Base-by-base conservation (phyloP, 1,139 yeast genomes). In the Chernovozyma sophiae-reginae region DNA sequence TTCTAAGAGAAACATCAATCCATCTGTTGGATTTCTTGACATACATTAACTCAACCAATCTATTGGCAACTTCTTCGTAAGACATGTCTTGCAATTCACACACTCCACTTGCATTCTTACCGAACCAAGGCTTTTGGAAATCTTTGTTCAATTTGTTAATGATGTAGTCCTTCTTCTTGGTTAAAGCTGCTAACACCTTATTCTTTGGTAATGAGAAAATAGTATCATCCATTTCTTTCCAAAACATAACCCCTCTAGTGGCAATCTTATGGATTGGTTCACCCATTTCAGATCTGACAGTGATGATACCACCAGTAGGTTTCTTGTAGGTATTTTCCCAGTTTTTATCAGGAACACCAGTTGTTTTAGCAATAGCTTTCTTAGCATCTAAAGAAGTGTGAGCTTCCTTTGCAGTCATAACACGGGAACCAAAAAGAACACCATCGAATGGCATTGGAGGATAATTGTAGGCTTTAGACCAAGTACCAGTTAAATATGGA, bases 371-470 rank as follows among this genome's bases (percentile, higher is more conserved):
- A 68, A 94, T 92, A 37, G 95, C 90, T 62, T 81, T 73, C 73
- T 92, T 92, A 43, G 97, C 98, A 44, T 78, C 97, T 54, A 83
- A 85, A 39, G 97, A 86, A 38, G 98, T 92, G 61, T 79, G 80
- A 36, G 96, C 94, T 72, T 92, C 99, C 72, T 86, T 85, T 40
- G 98, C 95, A 47, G 87, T 85, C 98, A 94, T 92, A 42, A 87
- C 95, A 68, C 97, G 82, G 29, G 97, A 87, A 53, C 98, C 99
- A 52, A 89, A 83, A 60, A 92, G 71, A 57, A 90, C 81, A 74
- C 98, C 99, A 67, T 92, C 99, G 54, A 86, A 92, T 45, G 99
- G 99, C 99, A 92, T 92, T 55, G 95, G 92, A 52, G 99, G 97
- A 64, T 85, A 87, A 60, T 85, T 81, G 71, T 77, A 90, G 49